A percentile compares a stretch with the other conserved stretches of the same genome.
Conservation (phyloP, 352 stramenopile genomes). For the Phytophthora uliginosa region DNA sequence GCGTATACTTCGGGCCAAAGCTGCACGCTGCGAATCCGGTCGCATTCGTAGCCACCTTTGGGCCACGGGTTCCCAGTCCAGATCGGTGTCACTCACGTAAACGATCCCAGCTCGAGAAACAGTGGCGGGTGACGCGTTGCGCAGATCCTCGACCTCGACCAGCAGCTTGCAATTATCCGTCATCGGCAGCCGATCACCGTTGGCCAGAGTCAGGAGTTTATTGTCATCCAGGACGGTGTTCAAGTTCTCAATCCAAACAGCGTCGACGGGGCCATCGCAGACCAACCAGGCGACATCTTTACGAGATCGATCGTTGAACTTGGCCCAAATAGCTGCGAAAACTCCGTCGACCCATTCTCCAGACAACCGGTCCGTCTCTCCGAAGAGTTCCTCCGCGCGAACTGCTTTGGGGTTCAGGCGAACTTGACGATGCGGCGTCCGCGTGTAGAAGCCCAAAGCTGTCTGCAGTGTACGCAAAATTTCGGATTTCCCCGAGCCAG, state of each 20-base stretch:
- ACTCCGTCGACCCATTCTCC: slow-evolving; percentile 82
- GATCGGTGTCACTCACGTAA: slow-evolving; percentile 88
- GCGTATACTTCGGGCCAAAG: slow-evolving; percentile 55
- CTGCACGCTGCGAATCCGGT: slow-evolving; percentile 55
- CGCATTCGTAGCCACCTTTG: slow-evolving; percentile 69
- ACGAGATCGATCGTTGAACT: slow-evolving; percentile 87
- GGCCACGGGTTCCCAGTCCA: slow-evolving; percentile 81
- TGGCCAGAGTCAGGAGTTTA: slow-evolving; percentile 94
- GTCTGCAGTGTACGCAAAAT: slow-evolving; percentile 78
- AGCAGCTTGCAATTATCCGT: slow-evolving; percentile 91
- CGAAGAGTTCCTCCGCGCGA: slow-evolving; percentile 84
- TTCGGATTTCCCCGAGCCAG: slow-evolving; percentile 83
- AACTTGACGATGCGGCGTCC: slow-evolving; percentile 78
- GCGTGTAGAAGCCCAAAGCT: slow-evolving; percentile 64
- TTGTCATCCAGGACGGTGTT: slow-evolving; percentile 97
- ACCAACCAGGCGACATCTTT: slow-evolving; percentile 94
- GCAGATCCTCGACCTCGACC: slow-evolving; percentile 95
- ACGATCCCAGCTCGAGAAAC: slow-evolving; percentile 93
- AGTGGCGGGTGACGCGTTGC: slow-evolving; percentile 93
- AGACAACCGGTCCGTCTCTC: slow-evolving; percentile 81
- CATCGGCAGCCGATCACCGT: slow-evolving; percentile 95
- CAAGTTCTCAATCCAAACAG: slow-evolving; percentile 97
- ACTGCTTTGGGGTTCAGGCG: slow-evolving; percentile 90
- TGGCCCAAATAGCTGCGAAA: slow-evolving; percentile 89
- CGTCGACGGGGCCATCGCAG: slow-evolving; percentile 95